These are phyloP conservation scores for Colletotrichum sp. DNA, from an alignment of 2,329 filamentous ascomycete genomes.

Conservation along the genomic window DNA sequence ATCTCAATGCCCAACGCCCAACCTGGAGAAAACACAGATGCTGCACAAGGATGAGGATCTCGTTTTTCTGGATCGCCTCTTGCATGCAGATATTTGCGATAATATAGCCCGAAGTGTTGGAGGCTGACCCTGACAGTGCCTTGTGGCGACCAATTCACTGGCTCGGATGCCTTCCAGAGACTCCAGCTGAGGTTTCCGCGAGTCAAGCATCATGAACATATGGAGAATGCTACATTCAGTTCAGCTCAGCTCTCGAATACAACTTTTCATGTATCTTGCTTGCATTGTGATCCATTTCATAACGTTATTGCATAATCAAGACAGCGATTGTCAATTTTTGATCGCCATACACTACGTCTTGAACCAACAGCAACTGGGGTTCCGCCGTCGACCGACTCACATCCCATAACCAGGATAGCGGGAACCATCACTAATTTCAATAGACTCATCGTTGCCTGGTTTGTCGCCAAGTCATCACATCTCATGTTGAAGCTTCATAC, in stretches of 20 bases:
- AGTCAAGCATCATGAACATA: conserved; percentile 7
- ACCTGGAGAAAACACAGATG: not conserved
- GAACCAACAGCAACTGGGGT: not conserved
- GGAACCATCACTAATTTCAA: not conserved
- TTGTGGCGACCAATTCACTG: conserved; percentile 2
- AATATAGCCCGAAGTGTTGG: not conserved
- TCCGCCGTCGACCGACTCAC: not conserved
- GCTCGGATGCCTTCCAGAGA: not conserved
- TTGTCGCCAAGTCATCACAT: not conserved
- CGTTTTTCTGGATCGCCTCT: not conserved
- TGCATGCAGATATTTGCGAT: not conserved
- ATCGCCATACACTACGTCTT: not conserved
- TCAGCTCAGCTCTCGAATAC: not conserved
- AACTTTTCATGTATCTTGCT: not conserved
- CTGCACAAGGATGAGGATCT: not conserved
- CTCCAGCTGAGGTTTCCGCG: not conserved
- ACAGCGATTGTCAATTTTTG: not conserved
- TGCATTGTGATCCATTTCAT: not conserved
- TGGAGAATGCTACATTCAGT: not conserved
- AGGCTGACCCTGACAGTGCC: not conserved
- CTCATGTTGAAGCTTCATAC: conserved; percentile 1
- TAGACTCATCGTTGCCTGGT: not conserved
- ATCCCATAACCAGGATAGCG: not conserved
- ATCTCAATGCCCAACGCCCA: conserved; percentile 13
- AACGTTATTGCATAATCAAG: not conserved